Conservation (phyloP, 345 rosid species). For the Gossypium sturtianum region DNA sequence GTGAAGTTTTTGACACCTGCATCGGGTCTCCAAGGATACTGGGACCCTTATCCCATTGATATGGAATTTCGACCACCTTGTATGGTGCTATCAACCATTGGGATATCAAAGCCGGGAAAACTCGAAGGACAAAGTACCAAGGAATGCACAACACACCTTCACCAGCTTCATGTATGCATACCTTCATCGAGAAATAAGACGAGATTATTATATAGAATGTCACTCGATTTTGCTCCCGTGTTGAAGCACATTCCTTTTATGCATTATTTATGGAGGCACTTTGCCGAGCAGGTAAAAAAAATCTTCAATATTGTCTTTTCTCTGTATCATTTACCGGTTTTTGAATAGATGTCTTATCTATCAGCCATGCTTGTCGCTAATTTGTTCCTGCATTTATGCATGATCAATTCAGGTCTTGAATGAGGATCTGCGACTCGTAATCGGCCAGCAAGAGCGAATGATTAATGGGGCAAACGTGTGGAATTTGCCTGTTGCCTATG, state of each 20-base stretch:
- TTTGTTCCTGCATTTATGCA: not conserved
- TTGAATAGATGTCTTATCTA: not conserved
- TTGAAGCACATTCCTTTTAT: conserved; percentile 81
- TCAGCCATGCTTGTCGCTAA: not conserved
- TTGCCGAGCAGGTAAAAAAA: conserved; percentile 77
- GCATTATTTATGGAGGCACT: conserved; percentile 82
- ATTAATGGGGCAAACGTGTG: conserved; percentile 77
- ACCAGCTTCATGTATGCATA: conserved; percentile 92
- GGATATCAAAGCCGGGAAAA: conserved; percentile 97
- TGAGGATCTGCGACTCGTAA: conserved; percentile 76
- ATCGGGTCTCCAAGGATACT: conserved; percentile 89
- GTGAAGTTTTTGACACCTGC: conserved; percentile 90
- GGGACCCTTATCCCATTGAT: conserved; percentile 99
- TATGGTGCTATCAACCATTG: conserved; percentile 89
- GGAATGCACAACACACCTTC: conserved; percentile 87
- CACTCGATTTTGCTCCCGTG: conserved; percentile 88
- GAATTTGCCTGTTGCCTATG: conserved; percentile 84
- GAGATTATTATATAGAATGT: conserved; percentile 82
- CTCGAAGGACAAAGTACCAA: conserved; percentile 67
- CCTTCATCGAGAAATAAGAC: conserved; percentile 86
- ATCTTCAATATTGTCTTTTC: not conserved
- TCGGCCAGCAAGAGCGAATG: conserved; percentile 97
- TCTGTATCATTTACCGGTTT: not conserved
- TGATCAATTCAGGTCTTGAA: conserved; percentile 62
- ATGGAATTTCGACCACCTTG: conserved; percentile 99